These are phyloP conservation scores for Fusarium protoensiforme DNA, from an alignment of 2,329 filamentous ascomycete genomes.

Conservation along the genomic window DNA sequence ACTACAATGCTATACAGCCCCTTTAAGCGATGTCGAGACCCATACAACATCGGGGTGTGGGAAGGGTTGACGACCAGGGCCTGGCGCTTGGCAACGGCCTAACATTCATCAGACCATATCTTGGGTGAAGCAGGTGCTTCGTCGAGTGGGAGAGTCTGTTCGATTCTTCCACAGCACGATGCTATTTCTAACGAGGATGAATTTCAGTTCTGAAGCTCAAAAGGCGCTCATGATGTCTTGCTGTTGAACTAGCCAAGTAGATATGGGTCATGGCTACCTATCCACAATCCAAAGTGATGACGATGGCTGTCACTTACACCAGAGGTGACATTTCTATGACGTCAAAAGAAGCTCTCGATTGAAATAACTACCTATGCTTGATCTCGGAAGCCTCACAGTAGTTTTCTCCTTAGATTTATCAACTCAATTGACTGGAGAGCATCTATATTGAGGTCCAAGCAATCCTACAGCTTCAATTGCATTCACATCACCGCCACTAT, in stretches of 20 bases:
- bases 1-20: not conserved
- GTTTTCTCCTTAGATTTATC: not conserved
- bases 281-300: conserved; percentile 12
- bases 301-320: conserved; percentile 12
- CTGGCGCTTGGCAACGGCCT: not conserved
- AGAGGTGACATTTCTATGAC: conserved; percentile 33
- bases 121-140: not conserved
- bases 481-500: conserved; percentile 7
- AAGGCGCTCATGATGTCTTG: not conserved
- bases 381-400: not conserved
- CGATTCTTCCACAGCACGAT: not conserved
- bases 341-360: conserved; percentile 8
- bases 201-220: not conserved
- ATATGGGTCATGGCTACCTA: not conserved
- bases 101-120: not conserved
- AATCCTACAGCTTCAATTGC: not conserved
- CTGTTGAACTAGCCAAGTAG: not conserved
- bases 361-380: conserved; percentile 3
- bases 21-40: conserved; percentile 4
- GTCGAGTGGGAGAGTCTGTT: not conserved
- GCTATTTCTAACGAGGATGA: not conserved
- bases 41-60: not conserved
- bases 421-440: conserved; percentile 3
- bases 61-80: not conserved
- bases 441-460: not conserved